Conservation (phyloP, 495 filamentous ascomycete species). For the Penicilliopsis zonata region DNA sequence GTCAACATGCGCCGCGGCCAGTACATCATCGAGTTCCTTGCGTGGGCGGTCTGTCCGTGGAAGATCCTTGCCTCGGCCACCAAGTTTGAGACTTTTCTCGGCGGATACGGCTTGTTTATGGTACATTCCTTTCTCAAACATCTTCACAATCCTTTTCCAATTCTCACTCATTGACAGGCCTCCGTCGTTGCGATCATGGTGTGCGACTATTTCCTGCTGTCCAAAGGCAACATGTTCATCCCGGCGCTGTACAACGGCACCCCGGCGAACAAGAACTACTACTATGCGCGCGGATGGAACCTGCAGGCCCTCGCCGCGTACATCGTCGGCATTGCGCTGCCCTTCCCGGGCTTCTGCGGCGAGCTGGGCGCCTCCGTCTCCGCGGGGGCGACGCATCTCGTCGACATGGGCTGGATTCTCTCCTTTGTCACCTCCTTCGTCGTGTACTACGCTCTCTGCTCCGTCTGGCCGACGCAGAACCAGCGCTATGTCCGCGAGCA, state of each 20-base stretch:
- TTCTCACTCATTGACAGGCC: too few species aligned
- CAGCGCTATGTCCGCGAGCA: neutral
- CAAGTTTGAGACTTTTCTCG: constrained; percentile 32
- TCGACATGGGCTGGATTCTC: constrained; percentile 26
- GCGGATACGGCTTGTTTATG: constrained; percentile 32
- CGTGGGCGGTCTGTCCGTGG: constrained; percentile 34
- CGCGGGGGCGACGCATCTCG: constrained; percentile 16
- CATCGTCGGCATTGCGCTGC: constrained; percentile 42
- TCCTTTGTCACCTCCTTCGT: constrained; percentile 24
- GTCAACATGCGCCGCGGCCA: constrained; percentile 26
- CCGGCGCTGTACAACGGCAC: constrained; percentile 19
- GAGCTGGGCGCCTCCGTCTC: constrained; percentile 19
- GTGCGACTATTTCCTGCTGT: constrained; percentile 46
- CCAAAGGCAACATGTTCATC: constrained; percentile 41
- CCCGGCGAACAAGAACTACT: constrained; percentile 21
- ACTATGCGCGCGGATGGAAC: constrained; percentile 34
- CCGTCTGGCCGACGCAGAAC: constrained; percentile 25
- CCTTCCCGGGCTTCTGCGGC: constrained; percentile 35
- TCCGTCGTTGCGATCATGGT: constrained; percentile 44
- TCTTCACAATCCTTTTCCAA: too few species aligned
- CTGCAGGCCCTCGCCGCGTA: constrained; percentile 47
- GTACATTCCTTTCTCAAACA: too few species aligned
- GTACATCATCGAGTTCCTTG: constrained; percentile 18
- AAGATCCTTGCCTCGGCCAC: constrained; percentile 33
- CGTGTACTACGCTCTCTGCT: constrained; percentile 23